phyloP scores from a whole-genome alignment of 345 rosid genomes.

The Pugionium dolabratum region DNA sequence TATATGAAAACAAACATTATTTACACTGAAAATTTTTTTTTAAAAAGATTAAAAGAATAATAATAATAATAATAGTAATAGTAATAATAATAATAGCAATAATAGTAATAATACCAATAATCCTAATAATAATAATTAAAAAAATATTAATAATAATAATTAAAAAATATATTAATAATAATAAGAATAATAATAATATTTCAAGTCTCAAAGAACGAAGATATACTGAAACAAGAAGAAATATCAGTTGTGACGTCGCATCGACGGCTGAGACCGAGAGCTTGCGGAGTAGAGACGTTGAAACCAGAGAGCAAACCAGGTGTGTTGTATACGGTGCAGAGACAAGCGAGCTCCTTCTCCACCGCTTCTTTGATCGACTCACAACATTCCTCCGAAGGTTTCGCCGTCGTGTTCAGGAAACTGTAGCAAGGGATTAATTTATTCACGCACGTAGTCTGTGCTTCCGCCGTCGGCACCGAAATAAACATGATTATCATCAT shows the following conservation, averaged over 20 bases:
- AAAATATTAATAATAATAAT: too few species aligned
- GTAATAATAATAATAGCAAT: too few species aligned
- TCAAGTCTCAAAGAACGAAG: too few species aligned
- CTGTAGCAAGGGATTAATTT: slow-evolving; percentile 45
- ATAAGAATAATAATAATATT: too few species aligned
- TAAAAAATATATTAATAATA: too few species aligned
- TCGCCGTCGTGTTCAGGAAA: slow-evolving; percentile 41
- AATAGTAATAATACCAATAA: too few species aligned
- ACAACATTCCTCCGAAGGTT: slow-evolving; percentile 54
- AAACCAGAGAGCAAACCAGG: slow-evolving; percentile 46
- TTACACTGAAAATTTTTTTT: not conserved
- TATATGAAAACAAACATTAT: not conserved
- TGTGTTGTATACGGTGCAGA: slow-evolving; percentile 56
- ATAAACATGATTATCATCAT: slow-evolving; percentile 16
- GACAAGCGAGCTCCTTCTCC: slow-evolving; percentile 46
- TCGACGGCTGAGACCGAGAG: slow-evolving; percentile 42
- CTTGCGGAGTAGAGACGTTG: slow-evolving; percentile 38
- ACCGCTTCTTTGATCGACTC: slow-evolving; percentile 60
- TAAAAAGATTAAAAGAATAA: too few species aligned
- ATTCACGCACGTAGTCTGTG: slow-evolving; percentile 52
- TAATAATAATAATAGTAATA: too few species aligned
- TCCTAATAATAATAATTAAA: too few species aligned
- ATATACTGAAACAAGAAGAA: slow-evolving; percentile 45
- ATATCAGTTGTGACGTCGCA: slow-evolving; percentile 47
- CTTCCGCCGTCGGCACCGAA: slow-evolving; percentile 11